Evolutionary conservation across 1,284 basidiomycete species (phyloP), one percentile per base, ranked within the genome.

Genomic region (Apiotrichum akiyoshidainum): DNA sequence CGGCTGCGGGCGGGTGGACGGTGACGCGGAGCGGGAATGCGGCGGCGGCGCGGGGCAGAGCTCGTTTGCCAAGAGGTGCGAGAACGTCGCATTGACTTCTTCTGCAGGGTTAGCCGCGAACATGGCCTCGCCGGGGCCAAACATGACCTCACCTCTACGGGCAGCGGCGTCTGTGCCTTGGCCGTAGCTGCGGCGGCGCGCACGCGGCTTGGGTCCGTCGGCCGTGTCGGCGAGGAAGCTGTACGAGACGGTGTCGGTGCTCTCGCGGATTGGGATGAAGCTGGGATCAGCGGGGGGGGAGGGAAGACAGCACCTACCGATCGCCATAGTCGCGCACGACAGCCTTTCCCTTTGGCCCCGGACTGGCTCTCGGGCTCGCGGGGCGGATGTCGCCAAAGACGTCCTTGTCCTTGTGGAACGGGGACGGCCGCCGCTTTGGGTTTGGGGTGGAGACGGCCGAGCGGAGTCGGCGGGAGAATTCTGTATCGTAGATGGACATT

Each of bases 221-320:
- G 21, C 62, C 55, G 68, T 69, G 22, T 80, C 80, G 2, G 75
- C 70, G 11, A 81, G 73, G 19, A 84, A 72, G 54, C 80, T 78
- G 62, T 80, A 83, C 1, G 81, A 79, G 49, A 81, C 75, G 14
- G 82, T 64, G 58, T 83, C 81, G 11, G 75, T 65, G 0, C 78
- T 80, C 33, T 82, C 81, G 44, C 83, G 69, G 45, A 73, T 80
- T 10, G 83, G 82, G 51, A 84, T 83, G 69, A 83, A 84, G 22
- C 81, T 81, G 19, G 19, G 19, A 5, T 10, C 11, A n/a, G n/a
- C 19, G 10, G 19, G 47, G 3, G 40, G 31, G 45, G 31, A 13
- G 31, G 13, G 13, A 22, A 26, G 14, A 33, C 45, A 17, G 42
- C 21, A 72, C 75, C 55, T 52, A 78, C 77, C 77, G 65, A 59